These are phyloP conservation scores for Picea glauca DNA, from an alignment of 75 land plant species.

Conservation along the genomic window DNA sequence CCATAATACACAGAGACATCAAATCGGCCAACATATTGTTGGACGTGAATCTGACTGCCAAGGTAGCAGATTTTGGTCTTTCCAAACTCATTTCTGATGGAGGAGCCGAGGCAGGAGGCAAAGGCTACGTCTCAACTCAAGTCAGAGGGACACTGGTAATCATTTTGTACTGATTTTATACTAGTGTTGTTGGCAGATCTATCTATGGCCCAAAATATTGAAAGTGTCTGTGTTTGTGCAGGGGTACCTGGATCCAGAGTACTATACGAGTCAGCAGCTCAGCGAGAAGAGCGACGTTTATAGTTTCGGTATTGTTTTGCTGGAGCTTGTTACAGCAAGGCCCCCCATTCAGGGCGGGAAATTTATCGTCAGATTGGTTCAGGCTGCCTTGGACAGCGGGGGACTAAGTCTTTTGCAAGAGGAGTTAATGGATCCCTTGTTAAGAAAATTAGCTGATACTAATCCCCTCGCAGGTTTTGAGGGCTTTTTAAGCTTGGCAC, in stretches of 20 bases:
- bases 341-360: conserved; percentile 62
- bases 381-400: conserved; percentile 28
- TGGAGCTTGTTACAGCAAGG: conserved; percentile 63
- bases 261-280: conserved; percentile 74
- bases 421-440: conserved; percentile 56
- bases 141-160: conserved; percentile 87
- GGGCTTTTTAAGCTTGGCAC: conserved; percentile 50
- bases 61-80: conserved; percentile 85
- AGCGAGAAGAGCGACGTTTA: conserved; percentile 91
- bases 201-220: no score
- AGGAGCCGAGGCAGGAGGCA: conserved; percentile 18
- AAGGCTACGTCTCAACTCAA: conserved; percentile 61
- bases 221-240: conserved; percentile 10
- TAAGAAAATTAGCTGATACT: background rate
- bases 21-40: conserved; percentile 77
- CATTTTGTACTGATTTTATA: background rate
- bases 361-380: conserved; percentile 66
- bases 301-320: conserved; percentile 84
- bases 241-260: conserved; percentile 97
- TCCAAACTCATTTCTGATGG: conserved; percentile 44
- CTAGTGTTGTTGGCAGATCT: no score
- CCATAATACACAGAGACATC: conserved; percentile 81
- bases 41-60: conserved; percentile 63
- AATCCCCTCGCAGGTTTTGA: conserved; percentile 31
- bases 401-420: conserved; percentile 24